Conservation (phyloP, 2,329 filamentous ascomycete species). For the Aureobasidium zeae region DNA sequence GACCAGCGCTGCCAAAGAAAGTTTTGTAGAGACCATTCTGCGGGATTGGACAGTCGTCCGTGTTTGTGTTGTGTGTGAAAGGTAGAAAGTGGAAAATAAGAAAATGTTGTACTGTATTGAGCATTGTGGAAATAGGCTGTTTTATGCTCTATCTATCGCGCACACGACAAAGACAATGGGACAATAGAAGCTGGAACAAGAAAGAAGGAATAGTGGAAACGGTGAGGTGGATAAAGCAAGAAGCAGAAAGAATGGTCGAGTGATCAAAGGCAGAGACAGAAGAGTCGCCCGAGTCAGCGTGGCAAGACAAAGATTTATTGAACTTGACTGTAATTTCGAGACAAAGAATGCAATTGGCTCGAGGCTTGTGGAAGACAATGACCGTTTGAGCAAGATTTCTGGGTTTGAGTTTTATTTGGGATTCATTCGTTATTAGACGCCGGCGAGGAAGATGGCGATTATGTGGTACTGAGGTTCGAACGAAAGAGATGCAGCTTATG, state of each 20-base stretch:
- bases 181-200: not conserved
- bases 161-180: slow-evolving; percentile 11
- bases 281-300: too few species aligned
- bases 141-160: too few species aligned
- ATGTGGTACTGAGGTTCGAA: slow-evolving; percentile 7
- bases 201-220: too few species aligned
- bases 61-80: not conserved
- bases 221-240: too few species aligned
- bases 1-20: slow-evolving; percentile 16
- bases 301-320: too few species aligned
- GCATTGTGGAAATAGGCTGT: too few species aligned
- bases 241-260: too few species aligned
- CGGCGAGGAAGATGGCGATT: slow-evolving; percentile 7
- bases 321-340: too few species aligned
- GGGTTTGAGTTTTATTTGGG: slow-evolving; percentile 11
- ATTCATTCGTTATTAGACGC: slow-evolving; percentile 14
- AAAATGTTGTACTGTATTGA: too few species aligned
- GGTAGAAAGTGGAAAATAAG: too few species aligned
- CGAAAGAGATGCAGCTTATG: not conserved
- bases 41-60: not conserved
- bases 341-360: too few species aligned
- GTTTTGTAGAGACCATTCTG: slow-evolving; percentile 13
- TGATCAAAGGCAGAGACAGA: too few species aligned
- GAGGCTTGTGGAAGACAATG: slow-evolving; percentile 7
- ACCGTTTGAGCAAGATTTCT: slow-evolving; percentile 2